These are phyloP conservation scores for Goniomonas avonlea DNA, from an alignment of 78 protist species.

Conservation along the genomic window DNA sequence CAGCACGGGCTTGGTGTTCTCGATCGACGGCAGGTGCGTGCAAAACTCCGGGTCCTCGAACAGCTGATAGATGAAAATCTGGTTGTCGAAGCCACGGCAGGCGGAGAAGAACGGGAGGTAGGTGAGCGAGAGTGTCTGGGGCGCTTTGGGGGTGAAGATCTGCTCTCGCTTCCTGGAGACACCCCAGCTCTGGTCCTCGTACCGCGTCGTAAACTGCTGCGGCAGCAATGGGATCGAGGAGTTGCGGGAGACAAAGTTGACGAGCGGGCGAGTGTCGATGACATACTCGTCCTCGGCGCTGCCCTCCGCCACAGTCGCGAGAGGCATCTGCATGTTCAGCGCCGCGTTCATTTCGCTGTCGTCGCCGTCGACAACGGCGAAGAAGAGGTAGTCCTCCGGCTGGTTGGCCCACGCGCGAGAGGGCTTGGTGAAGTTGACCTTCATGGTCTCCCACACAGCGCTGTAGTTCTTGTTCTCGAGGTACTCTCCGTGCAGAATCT, in stretches of 20 bases:
- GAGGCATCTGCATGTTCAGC: too few relatives aligned
- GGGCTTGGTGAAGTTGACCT: background rate
- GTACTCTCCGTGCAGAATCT: background rate
- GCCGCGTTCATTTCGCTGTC: background rate
- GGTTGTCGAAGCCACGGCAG: background rate
- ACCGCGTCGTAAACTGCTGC: background rate
- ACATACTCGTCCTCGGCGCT: too few relatives aligned
- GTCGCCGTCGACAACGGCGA: background rate
- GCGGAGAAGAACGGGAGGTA: conserved; percentile 19
- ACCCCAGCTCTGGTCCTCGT: background rate
- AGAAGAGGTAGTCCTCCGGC: too few relatives aligned
- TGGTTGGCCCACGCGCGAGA: too few relatives aligned
- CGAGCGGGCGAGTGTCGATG: too few relatives aligned
- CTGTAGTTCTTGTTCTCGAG: conserved; percentile 2
- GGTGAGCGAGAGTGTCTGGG: too few relatives aligned
- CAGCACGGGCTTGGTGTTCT: background rate
- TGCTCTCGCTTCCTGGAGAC: too few relatives aligned
- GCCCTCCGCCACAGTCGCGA: too few relatives aligned
- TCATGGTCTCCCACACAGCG: background rate
- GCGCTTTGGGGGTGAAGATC: background rate
- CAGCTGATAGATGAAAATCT: background rate
- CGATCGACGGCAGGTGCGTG: background rate
- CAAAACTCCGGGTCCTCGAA: background rate
- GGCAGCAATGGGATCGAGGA: too few relatives aligned
- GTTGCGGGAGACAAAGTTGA: too few relatives aligned